These are phyloP conservation scores for Phytophthora rubi DNA, from an alignment of 352 stramenopile species.

Conservation along the genomic window DNA sequence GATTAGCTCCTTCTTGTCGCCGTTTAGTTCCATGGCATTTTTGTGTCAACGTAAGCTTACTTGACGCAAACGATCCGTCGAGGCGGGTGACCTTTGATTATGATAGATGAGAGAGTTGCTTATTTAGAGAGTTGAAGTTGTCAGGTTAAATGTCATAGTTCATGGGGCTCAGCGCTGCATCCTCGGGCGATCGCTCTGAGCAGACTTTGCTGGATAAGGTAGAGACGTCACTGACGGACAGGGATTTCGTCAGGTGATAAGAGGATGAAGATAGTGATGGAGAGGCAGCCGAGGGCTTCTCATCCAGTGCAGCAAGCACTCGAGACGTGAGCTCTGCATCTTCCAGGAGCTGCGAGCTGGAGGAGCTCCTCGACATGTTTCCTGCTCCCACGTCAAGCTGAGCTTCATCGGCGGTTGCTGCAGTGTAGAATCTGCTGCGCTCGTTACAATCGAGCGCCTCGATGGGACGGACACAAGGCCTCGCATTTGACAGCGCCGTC, in stretches of 20 bases:
- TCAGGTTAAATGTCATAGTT: constrained; percentile 7
- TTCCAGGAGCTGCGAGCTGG: constrained; percentile 51
- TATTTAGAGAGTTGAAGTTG: constrained; percentile 5
- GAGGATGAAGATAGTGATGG: constrained; percentile 10
- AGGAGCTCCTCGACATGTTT: constrained; percentile 43
- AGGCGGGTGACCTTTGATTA: too few species aligned
- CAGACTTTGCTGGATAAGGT: constrained; percentile 10
- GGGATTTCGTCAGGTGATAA: constrained; percentile 23
- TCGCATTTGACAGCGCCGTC: constrained; percentile 59
- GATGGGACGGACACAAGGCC: constrained; percentile 71
- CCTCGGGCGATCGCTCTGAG: constrained; percentile 21
- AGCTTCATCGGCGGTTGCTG: constrained; percentile 4
- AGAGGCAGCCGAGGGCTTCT: constrained; percentile 26
- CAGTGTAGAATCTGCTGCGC: constrained; percentile 22
- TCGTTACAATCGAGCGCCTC: constrained; percentile 27
- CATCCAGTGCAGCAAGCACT: constrained; percentile 61
- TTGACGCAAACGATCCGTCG: too few species aligned
- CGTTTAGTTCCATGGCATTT: too few species aligned
- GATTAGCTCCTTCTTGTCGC: too few species aligned
- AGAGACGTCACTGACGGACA: constrained; percentile 5
- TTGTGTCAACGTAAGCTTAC: too few species aligned
- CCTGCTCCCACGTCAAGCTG: constrained; percentile 10
- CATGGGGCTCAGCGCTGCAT: background rate
- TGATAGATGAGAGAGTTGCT: background rate
- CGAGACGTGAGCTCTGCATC: constrained; percentile 63